Percentiles rank a stretch among this genome's conserved stretches.
phyloP scores from a whole-genome alignment of 2,329 filamentous ascomycete species.

The Epichloe baconii region DNA sequence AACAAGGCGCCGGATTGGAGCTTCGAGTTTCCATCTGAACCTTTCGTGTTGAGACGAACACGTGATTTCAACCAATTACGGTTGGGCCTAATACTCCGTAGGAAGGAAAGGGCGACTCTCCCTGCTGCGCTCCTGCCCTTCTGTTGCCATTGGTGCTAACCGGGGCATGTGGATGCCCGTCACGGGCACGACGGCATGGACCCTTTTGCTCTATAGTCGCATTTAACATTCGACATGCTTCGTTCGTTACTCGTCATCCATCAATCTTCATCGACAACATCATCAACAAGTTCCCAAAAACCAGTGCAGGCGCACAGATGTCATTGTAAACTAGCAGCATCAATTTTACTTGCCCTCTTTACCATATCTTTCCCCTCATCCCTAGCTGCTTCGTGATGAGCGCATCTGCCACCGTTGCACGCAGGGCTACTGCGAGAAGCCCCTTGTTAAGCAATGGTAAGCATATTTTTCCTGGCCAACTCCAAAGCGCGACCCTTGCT shows the following conservation, averaged over 20 bases:
- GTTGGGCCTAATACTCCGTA: no score
- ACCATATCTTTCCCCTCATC: neutral
- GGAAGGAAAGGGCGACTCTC: neutral
- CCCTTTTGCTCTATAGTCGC: neutral
- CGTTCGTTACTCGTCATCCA: neutral
- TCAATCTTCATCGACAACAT: neutral
- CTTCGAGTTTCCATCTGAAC: neutral
- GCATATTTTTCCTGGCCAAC: slow-evolving; percentile 8
- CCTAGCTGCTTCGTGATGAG: slow-evolving; percentile 30
- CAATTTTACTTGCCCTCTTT: neutral
- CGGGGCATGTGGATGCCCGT: neutral
- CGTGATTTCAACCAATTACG: neutral
- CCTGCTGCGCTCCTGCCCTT: neutral
- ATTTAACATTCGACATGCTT: neutral
- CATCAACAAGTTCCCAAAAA: neutral
- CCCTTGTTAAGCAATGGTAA: slow-evolving; percentile 37
- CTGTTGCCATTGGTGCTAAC: slow-evolving; percentile 2
- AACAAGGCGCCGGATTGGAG: no score
- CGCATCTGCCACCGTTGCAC: slow-evolving; percentile 42
- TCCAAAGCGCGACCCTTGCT: neutral
- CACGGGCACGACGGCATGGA: neutral
- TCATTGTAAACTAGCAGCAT: neutral
- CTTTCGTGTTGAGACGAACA: neutral
- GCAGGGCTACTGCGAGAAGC: slow-evolving; percentile 39
- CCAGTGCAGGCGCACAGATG: slow-evolving; percentile 4